Evolutionary conservation across 208 protist species (phyloP).

Genomic region (Trypanosoma congolense): DNA sequence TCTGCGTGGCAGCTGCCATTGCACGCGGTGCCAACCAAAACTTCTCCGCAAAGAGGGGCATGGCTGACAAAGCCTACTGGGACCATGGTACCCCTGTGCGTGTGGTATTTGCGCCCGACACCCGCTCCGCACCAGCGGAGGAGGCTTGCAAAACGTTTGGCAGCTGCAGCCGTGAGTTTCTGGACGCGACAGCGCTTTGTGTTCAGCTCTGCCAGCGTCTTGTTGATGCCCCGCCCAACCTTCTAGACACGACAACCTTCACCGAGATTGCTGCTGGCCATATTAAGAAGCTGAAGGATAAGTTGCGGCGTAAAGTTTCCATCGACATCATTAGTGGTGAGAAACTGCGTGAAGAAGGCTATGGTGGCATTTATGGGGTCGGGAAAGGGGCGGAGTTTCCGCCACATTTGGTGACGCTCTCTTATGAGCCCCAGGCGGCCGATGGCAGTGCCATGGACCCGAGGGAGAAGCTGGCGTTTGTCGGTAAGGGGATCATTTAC

Average conservation of each 20-base stretch:
- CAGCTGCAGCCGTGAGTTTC: constrained; percentile 17
- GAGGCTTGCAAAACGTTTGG: constrained; percentile 19
- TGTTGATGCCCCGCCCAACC: constrained; percentile 77
- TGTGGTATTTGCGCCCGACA: constrained; percentile 34
- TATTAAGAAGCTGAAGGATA: constrained; percentile 27
- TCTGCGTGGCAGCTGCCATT: constrained; percentile 42
- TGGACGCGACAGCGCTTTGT: constrained; percentile 25
- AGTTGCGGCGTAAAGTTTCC: constrained; percentile 24
- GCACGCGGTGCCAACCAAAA: constrained; percentile 46
- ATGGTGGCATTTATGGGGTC: constrained; percentile 75
- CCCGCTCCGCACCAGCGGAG: too few relatives aligned
- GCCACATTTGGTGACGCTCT: constrained; percentile 72
- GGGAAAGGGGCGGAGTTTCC: constrained; percentile 85
- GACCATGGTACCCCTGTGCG: constrained; percentile 28
- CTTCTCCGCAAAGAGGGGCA: constrained; percentile 65
- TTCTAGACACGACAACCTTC: constrained; percentile 84
- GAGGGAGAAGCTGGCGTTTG: constrained; percentile 65
- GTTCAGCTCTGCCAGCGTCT: constrained; percentile 80
- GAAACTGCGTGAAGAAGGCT: constrained; percentile 75
- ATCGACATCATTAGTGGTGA: constrained; percentile 64
- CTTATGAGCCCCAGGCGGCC: constrained; percentile 48
- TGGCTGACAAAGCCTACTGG: constrained; percentile 39
- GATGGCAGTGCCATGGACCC: constrained; percentile 27
- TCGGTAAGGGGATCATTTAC: constrained; percentile 92
- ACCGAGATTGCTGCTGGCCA: constrained; percentile 58